These are phyloP conservation scores for Aureobasidium sp. DNA, from an alignment of 2,329 filamentous ascomycete genomes.

Conservation along the genomic window DNA sequence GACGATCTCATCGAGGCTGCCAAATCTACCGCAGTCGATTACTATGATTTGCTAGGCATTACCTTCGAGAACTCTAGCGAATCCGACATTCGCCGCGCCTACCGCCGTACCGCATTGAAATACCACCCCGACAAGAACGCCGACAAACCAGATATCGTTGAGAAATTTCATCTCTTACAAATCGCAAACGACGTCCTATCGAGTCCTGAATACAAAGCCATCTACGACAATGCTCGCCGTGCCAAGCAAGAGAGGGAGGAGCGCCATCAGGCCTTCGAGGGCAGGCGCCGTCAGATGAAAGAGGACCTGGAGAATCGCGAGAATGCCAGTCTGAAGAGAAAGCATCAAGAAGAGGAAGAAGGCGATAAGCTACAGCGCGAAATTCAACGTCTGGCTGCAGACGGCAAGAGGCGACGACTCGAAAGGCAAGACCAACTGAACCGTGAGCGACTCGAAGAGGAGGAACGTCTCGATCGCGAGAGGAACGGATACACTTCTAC, in stretches of 20 bases:
- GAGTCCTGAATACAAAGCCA: constrained; percentile 59
- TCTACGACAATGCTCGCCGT: constrained; percentile 70
- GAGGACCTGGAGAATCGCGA: constrained; percentile 81
- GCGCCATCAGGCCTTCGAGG: constrained; percentile 66
- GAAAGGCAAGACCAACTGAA: constrained; percentile 47
- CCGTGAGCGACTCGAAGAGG: constrained; percentile 43
- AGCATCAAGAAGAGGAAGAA: constrained; percentile 36
- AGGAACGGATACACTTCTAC: constrained; percentile 19
- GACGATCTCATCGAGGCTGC: constrained; percentile 37
- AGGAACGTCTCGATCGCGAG: constrained; percentile 39
- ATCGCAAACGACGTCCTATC: constrained; percentile 79
- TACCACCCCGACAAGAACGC: constrained; percentile 91
- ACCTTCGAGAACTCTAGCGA: constrained; percentile 52
- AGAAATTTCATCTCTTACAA: constrained; percentile 77
- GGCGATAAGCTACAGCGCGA: constrained; percentile 53
- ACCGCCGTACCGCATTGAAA: constrained; percentile 76
- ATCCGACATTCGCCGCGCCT: constrained; percentile 72
- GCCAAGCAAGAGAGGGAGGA: constrained; percentile 61
- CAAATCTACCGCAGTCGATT: constrained; percentile 46
- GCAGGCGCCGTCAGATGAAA: constrained; percentile 65
- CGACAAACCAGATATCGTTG: constrained; percentile 54
- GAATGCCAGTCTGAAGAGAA: constrained; percentile 38
- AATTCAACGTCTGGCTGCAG: constrained; percentile 38
- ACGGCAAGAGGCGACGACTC: constrained; percentile 46
- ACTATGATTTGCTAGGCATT: constrained; percentile 68